Evolutionary conservation across 176 grass and related monocot genomes (phyloP), one percentile per base, ranked within the genome.

Genomic region (Phoenix dactylifera): DNA sequence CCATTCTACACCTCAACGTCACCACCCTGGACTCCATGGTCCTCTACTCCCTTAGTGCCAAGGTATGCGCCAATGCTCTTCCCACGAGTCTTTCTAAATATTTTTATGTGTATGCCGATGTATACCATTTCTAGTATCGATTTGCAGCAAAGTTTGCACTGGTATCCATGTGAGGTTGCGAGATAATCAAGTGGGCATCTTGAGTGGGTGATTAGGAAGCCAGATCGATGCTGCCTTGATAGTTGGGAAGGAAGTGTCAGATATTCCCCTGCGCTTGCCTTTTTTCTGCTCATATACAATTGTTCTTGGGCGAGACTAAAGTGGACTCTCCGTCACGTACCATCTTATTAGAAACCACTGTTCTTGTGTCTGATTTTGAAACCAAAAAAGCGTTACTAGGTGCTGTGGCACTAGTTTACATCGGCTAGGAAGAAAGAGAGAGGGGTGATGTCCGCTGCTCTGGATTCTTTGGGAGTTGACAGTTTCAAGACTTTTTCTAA

Each of bases 31-130:
- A 63, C 69, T 59, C 70, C 12, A 76, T 81, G 16, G 94, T 72
- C 30, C 82, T 98, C 67, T 98, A 89, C 76, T 83, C 94, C 26
- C 52, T 98, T 58, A 98, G 74, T 20, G 67, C 81, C 72, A 98
- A 98, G 94, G 94, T 98, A 83, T 32, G 24, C 15, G 24, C 10
- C 4, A 22, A 12, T 48, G 1, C 9, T 44, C 35, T 14, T 44
- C 35, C 12, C 10, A 14, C 35, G 10, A 44, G 9, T 44, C 35
- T 44, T 44, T 44, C 0, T 44, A 44, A 0, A 44, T 44, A 44
- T 12, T 44, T 3, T 2, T 44, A 14, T 44, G 35, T 12, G 32
- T 7, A 44, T 2, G 2, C 12, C 0, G 0, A 12, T 44, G 10
- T 3, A 44, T 3, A 2, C 35, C 10, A 12, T 44, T 44, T 12